A percentile compares a stretch with the other conserved stretches of the same genome.
phyloP scores from a whole-genome alignment of 768 basidiomycete genomes.

The Boletus insuetus region DNA sequence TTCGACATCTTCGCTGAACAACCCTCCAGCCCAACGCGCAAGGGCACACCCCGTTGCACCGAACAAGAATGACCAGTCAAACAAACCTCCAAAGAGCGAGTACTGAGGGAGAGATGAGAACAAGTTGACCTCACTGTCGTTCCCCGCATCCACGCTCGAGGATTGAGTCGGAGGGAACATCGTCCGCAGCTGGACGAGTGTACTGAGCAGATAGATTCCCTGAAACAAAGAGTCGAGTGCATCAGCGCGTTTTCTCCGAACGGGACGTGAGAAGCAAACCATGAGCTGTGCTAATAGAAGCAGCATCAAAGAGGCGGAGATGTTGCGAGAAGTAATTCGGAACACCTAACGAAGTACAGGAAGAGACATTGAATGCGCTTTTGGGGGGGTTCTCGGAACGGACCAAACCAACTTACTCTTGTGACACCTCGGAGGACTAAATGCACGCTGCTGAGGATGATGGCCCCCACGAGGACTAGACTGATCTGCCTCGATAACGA shows the following conservation, averaged over 20 bases:
- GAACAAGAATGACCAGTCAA: conserved; percentile 69
- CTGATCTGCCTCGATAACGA: conserved; percentile 56
- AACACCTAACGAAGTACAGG: conserved; percentile 41
- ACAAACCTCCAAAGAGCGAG: conserved; percentile 68
- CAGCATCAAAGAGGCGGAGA: conserved; percentile 74
- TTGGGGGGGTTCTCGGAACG: not conserved
- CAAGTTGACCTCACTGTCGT: conserved; percentile 41
- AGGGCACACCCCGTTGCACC: conserved; percentile 49
- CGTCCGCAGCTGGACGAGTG: conserved; percentile 76
- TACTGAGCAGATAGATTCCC: conserved; percentile 83
- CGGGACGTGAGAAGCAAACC: conserved; percentile 42
- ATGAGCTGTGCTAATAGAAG: conserved; percentile 79
- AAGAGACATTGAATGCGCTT: not conserved
- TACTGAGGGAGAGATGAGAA: conserved; percentile 74
- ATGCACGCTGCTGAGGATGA: conserved; percentile 72
- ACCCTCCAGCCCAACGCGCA: conserved; percentile 53
- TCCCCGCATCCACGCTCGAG: conserved; percentile 7
- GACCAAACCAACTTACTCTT: conserved; percentile 37
- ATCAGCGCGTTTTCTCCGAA: conserved; percentile 1
- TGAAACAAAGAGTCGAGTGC: conserved; percentile 26
- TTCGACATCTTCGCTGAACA: conserved; percentile 20
- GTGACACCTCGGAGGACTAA: conserved; percentile 68
- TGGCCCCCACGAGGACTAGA: conserved; percentile 68
- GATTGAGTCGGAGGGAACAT: conserved; percentile 64
- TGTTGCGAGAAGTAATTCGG: conserved; percentile 62